A percentile compares a stretch with the other conserved stretches of the same genome.
Evolutionary conservation across 1,284 basidiomycete genomes (phyloP).

Genomic region (Mycena citricolor): DNA sequence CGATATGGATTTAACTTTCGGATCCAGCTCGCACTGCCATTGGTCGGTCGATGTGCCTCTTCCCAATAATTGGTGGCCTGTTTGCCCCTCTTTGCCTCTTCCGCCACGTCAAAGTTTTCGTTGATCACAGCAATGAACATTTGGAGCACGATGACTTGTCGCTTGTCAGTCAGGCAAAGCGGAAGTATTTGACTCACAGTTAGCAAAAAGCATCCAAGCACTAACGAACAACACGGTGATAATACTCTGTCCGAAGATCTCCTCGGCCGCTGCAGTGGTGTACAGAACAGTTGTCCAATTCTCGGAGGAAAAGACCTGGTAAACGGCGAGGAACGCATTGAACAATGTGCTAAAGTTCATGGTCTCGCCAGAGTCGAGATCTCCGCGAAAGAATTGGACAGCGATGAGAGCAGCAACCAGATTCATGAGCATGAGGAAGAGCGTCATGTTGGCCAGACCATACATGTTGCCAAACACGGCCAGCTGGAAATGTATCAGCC

Average conservation of each 20-base stretch:
- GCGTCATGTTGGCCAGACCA: conserved; percentile 90
- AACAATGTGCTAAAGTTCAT: conserved; percentile 91
- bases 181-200: conserved; percentile 59
- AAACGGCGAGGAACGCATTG: conserved; percentile 88
- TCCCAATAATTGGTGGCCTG: conserved; percentile 75
- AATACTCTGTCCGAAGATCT: conserved; percentile 68
- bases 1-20: conserved; percentile 87
- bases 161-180: conserved; percentile 11
- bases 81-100: conserved; percentile 84
- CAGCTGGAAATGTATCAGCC: conserved; percentile 44
- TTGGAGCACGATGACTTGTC: conserved; percentile 88
- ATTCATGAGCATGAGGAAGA: conserved; percentile 91
- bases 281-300: conserved; percentile 93
- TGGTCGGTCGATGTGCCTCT: conserved; percentile 46
- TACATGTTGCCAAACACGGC: conserved; percentile 92
- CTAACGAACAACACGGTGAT: conserved; percentile 78
- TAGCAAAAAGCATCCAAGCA: conserved; percentile 91
- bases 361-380: conserved; percentile 53
- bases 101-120: conserved; percentile 94
- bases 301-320: conserved; percentile 92
- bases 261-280: conserved; percentile 62
- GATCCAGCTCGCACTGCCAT: conserved; percentile 67
- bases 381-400: conserved; percentile 78
- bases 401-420: conserved; percentile 83
- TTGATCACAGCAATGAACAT: conserved; percentile 99